Base-by-base conservation (phyloP, 176 grass and related monocot genomes). In the Hordeum vulgare region DNA sequence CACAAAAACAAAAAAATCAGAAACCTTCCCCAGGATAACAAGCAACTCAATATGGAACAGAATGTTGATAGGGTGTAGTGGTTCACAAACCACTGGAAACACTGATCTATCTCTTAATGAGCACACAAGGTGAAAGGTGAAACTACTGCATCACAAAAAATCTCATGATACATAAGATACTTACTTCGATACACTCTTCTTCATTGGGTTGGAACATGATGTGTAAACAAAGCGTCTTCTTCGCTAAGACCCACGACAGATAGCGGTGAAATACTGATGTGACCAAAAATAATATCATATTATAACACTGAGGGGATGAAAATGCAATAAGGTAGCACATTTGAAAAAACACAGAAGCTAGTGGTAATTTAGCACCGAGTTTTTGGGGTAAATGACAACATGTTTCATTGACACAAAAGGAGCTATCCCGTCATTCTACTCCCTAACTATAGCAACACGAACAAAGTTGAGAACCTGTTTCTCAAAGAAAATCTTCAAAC, bases 171-270 rank as follows among this genome's bases (percentile, higher is more conserved):
- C 11, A 25, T 11, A 74, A 29, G 37, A 25, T 47, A 49, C 85
- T 87, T 91, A 98, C 96, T 92, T 92, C 64, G 96, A 98, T 78
- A 98, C 95, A 60, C 90, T 94, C 77, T 98, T 95, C 83, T 90
- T 98, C 96, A 98, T 95, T 54, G 96, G 96, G 26, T 87, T 98
- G 84, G 95, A 98, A 56, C 83, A 78, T 65, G 96, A 95, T 71
- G 87, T 95, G 80, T 85, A 98, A 70, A 98, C 63, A 95, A 26
- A 82, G 93, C 93, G 23, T 98, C 27, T 76, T 98, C 91, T 82
- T 98, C 96, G 1, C 87, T 98, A 8, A 93, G 89, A 54, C 96
- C 96, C 47, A 95, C 96, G 13, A 95, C 92, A 20, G 96, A 92
- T 53, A 98, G 80, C 33, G 96, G 96, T 4, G 96, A 93, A 54